These are phyloP conservation scores for Lactarius sp. DNA, from an alignment of 768 basidiomycete species.

Conservation along the genomic window DNA sequence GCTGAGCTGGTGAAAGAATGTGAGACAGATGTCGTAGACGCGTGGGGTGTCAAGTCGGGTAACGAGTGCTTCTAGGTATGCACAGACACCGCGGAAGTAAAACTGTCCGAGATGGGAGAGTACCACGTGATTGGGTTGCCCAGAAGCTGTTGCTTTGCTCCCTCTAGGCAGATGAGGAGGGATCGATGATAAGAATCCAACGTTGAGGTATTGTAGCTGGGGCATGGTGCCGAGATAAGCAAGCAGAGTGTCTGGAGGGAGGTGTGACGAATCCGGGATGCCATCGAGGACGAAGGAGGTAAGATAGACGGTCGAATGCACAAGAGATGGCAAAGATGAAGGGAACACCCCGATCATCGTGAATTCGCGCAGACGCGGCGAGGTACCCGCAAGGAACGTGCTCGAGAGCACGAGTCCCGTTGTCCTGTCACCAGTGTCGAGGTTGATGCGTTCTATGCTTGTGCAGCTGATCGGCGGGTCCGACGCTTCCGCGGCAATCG, in stretches of 20 bases:
- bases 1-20: too few relatives aligned
- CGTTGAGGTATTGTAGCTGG: not conserved
- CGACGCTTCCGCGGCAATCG: not conserved
- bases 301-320: not conserved
- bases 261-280: not conserved
- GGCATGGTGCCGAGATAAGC: not conserved
- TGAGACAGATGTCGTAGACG: too few relatives aligned
- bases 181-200: not conserved
- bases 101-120: too few relatives aligned
- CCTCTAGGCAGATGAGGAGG: not conserved
- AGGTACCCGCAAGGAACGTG: not conserved
- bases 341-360: not conserved
- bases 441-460: not conserved
- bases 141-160: not conserved
- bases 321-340: not conserved
- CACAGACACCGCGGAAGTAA: too few relatives aligned
- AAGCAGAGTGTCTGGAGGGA: not conserved
- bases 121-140: too few relatives aligned
- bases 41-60: too few relatives aligned
- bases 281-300: slow-evolving; percentile 3
- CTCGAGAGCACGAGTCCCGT: not conserved
- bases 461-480: not conserved
- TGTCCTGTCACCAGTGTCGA: not conserved
- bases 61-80: too few relatives aligned
- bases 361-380: not conserved